Base-by-base conservation (phyloP, 352 stramenopile genomes). In the Bremia lactucae region DNA sequence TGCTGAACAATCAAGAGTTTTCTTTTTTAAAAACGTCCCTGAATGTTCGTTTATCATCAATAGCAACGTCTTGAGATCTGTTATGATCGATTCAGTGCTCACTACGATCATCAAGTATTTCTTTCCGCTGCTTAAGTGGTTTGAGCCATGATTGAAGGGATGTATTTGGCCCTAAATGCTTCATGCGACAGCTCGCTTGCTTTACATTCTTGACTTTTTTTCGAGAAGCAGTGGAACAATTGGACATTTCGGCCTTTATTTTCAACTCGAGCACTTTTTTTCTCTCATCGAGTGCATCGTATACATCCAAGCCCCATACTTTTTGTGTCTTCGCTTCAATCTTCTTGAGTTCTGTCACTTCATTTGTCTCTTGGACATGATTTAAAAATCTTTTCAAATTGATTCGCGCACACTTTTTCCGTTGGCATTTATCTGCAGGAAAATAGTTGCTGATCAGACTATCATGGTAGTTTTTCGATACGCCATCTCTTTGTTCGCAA, bases 291-390 rank as follows among this genome's bases (percentile, higher is more conserved):
- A 73, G 31, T 9, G 33, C 42, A 15, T 65, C n/a, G 8, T 69
- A 71, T 22, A 61, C 41, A 37, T 75, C 24, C 4, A 74, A 24
- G 4, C 42, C 49, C n/a, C 29, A 39, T 7, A 23, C 31, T 1
- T 0, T 34, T 8, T 40, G 44, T 25, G 63, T 65, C 31, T 67
- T 47, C 40, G 57, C 26, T n/a, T 55, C 51, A 11, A 72, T 51
- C 8, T 52, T 29, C 9, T 62, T 41, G 7, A 68, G 46, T n/a
- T 55, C 45, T 10, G 61, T 38, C 1, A 4, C 15, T 5, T 13
- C 45, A 16, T 70, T 50, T 19, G 42, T 52, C 51, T 71, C 49
- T 11, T 69, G 42, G 16, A 60, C 46, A 36, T 67, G 50, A 24
- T 58, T 40, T 10, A 70, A 14, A 18, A 60, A 72, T 31, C 55